Conservation (phyloP, 805 yeast species). For the Hemisphaericaspora nanyangensis region DNA sequence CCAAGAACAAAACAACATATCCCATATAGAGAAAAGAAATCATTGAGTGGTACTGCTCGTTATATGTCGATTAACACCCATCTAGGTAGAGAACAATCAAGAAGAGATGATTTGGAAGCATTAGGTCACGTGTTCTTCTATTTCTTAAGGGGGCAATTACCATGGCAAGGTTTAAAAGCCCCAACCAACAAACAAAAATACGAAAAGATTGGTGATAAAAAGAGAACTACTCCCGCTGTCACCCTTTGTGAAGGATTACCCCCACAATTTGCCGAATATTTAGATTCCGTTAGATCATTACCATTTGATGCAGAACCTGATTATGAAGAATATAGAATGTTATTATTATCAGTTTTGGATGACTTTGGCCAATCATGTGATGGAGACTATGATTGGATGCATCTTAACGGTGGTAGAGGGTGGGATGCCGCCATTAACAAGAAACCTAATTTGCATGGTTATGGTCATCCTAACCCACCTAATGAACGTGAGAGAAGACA, state of each 20-base stretch:
- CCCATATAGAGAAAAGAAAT: constrained; percentile 76
- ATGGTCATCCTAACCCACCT: constrained; percentile 68
- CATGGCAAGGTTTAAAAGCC: constrained; percentile 90
- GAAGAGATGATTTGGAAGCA: constrained; percentile 80
- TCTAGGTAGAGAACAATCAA: constrained; percentile 76
- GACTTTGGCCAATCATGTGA: constrained; percentile 59
- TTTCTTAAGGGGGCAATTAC: constrained; percentile 72
- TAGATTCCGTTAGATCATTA: constrained; percentile 62
- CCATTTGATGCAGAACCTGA: constrained; percentile 81
- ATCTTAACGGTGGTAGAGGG: constrained; percentile 72
- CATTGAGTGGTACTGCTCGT: constrained; percentile 80
- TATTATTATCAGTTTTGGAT: constrained; percentile 57
- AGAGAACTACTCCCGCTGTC: constrained; percentile 62
- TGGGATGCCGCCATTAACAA: constrained; percentile 76
- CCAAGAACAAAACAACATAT: constrained; percentile 78
- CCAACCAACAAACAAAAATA: constrained; percentile 81
- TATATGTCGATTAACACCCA: constrained; percentile 90
- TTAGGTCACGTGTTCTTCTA: constrained; percentile 80
- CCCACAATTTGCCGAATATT: constrained; percentile 68
- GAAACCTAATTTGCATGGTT: constrained; percentile 78
- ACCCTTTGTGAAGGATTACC: constrained; percentile 66
- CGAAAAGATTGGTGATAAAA: constrained; percentile 80
- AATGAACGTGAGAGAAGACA: constrained; percentile 45
- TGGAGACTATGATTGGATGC: constrained; percentile 79
- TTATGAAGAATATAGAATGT: constrained; percentile 59